phyloP scores from a whole-genome alignment of 2,329 filamentous ascomycete species.

The Xenoacremonium recifei region DNA sequence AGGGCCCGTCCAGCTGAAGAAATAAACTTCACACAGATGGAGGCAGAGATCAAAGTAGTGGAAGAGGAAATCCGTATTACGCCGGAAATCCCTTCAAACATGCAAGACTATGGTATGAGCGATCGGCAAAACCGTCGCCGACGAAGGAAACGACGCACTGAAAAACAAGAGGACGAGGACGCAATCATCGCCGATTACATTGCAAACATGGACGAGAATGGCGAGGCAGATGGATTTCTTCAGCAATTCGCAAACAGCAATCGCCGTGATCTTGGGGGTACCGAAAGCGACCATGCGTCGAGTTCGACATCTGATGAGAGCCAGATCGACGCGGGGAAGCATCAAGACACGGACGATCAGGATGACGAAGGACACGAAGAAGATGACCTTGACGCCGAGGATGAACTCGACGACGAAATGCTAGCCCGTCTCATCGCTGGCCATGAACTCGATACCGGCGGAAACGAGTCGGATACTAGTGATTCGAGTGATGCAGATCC shows the following conservation, averaged over 20 bases:
- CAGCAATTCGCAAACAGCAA: slow-evolving; percentile 56
- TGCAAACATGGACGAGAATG: slow-evolving; percentile 57
- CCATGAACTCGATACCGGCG: slow-evolving; percentile 15
- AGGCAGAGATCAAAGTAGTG: slow-evolving; percentile 31
- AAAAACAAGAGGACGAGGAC: slow-evolving; percentile 43
- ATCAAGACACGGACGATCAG: slow-evolving; percentile 1
- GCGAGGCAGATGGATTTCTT: slow-evolving; percentile 59
- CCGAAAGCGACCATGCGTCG: slow-evolving; percentile 8
- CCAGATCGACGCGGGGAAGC: neutral
- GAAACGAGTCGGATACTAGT: no score
- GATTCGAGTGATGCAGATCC: slow-evolving; percentile 13
- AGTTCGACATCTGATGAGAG: slow-evolving; percentile 11
- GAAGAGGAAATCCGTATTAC: slow-evolving; percentile 16
- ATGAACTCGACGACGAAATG: slow-evolving; percentile 25
- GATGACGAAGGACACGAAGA: neutral
- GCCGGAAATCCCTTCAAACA: slow-evolving; percentile 1
- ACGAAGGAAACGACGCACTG: slow-evolving; percentile 14
- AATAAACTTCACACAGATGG: slow-evolving; percentile 28
- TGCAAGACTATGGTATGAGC: slow-evolving; percentile 14
- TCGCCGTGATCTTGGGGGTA: slow-evolving; percentile 27
- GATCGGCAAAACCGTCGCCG: slow-evolving; percentile 18
- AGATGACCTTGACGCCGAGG: slow-evolving; percentile 10
- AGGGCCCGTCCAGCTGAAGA: slow-evolving; percentile 7
- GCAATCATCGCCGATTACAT: slow-evolving; percentile 68
- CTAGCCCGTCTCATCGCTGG: slow-evolving; percentile 24